Conservation (phyloP, 1,284 basidiomycete species). For the Cutaneotrichosporon sp. region DNA sequence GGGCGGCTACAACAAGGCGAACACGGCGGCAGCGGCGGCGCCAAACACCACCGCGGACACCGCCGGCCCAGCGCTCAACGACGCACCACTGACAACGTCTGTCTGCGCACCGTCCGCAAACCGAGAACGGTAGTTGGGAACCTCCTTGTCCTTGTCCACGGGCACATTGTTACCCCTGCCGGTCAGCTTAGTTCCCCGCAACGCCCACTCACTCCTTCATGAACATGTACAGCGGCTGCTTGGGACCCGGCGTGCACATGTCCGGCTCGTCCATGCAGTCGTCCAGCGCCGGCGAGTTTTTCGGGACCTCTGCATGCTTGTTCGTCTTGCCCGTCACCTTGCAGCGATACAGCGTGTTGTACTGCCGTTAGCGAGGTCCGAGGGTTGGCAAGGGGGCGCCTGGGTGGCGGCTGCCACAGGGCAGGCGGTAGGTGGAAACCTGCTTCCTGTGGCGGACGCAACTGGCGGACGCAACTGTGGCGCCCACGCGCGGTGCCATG, state of each 20-base stretch:
- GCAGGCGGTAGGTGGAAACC: no score
- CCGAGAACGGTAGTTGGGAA: slow-evolving; percentile 1
- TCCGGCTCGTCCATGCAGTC: slow-evolving; percentile 31
- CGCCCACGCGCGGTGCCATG: no score
- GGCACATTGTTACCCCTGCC: slow-evolving; percentile 12
- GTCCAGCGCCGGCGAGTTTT: slow-evolving; percentile 42
- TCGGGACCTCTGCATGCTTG: slow-evolving; percentile 38
- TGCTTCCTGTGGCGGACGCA: no score
- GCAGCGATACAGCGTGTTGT: slow-evolving; percentile 72
- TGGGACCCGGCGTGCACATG: slow-evolving; percentile 34
- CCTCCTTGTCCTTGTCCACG: neutral
- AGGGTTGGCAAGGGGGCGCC: neutral
- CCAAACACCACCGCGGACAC: slow-evolving; percentile 3
- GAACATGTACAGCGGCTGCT: slow-evolving; percentile 17
- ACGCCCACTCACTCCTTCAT: slow-evolving; percentile 6
- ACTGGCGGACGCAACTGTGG: no score
- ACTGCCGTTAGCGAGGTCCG: slow-evolving; percentile 33
- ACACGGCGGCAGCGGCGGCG: neutral
- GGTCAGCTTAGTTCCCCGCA: neutral
- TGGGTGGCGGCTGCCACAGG: neutral
- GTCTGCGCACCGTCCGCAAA: slow-evolving; percentile 13
- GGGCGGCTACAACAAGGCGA: neutral
- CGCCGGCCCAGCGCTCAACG: slow-evolving; percentile 6
- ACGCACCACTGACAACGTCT: slow-evolving; percentile 4
- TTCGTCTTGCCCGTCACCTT: slow-evolving; percentile 52